Percentiles rank a stretch among this genome's conserved stretches.
These are phyloP conservation scores for Arthrobotrys iridis DNA, from an alignment of 2,329 filamentous ascomycete species.

Conservation along the genomic window DNA sequence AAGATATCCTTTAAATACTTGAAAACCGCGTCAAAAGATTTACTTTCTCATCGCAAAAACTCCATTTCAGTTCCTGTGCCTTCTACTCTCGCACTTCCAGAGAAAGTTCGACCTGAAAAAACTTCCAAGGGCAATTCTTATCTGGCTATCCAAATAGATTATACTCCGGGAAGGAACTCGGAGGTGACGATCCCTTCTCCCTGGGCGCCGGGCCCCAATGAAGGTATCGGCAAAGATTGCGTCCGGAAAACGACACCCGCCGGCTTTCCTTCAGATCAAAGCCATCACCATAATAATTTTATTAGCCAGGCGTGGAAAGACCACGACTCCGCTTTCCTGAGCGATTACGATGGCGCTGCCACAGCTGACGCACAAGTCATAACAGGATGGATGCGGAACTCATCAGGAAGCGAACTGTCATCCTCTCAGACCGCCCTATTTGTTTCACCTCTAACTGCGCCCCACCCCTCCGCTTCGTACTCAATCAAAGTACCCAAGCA, in stretches of 20 bases:
- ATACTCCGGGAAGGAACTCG: conserved; percentile 46
- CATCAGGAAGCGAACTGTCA: conserved; percentile 46
- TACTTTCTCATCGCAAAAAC: conserved; percentile 40
- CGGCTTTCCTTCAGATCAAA: conserved; percentile 35
- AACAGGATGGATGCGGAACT: conserved; percentile 44
- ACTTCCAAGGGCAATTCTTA: conserved; percentile 57
- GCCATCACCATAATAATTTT: conserved; percentile 28
- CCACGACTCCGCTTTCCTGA: conserved; percentile 18
- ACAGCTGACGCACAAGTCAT: not conserved
- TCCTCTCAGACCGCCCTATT: conserved; percentile 7
- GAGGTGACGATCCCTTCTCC: conserved; percentile 16
- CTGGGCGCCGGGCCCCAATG: conserved; percentile 47
- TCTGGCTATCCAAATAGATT: conserved; percentile 58
- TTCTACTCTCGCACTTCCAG: conserved; percentile 34
- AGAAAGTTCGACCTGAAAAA: conserved; percentile 43
- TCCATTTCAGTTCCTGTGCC: conserved; percentile 25
- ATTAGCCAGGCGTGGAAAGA: conserved; percentile 42
- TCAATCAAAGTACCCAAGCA: conserved; percentile 7
- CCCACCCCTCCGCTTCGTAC: not conserved
- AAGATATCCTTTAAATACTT: conserved; percentile 54
- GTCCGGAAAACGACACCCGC: conserved; percentile 28
- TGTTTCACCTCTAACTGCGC: conserved; percentile 8
- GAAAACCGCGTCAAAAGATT: conserved; percentile 56
- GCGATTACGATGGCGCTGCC: conserved; percentile 18
- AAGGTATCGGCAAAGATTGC: conserved; percentile 18